These are phyloP conservation scores for Lagenidium giganteum DNA, from an alignment of 352 stramenopile genomes.

Conservation along the genomic window DNA sequence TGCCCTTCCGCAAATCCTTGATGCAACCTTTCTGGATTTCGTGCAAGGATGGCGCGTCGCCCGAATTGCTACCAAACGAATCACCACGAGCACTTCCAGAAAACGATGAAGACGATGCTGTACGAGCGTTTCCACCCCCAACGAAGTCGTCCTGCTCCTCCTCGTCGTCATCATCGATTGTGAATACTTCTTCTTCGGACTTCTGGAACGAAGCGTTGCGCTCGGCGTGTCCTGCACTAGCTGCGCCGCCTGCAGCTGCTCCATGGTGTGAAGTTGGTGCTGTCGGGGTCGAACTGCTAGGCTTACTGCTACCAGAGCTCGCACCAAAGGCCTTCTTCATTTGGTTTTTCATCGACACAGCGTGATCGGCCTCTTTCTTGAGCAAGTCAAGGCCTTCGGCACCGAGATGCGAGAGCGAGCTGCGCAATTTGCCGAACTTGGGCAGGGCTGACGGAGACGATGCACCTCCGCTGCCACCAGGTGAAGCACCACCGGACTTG, in stretches of 20 bases:
- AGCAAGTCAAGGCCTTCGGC: constrained; percentile 72
- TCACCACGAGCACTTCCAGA: constrained; percentile 15
- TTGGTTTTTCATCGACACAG: constrained; percentile 36
- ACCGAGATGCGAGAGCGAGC: constrained; percentile 55
- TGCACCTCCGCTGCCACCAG: constrained; percentile 2
- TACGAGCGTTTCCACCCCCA: constrained; percentile 25
- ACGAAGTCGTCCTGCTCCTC: constrained; percentile 58
- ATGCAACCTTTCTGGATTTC: constrained; percentile 49
- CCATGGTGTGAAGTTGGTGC: constrained; percentile 11
- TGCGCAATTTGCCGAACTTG: constrained; percentile 51
- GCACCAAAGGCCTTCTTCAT: constrained; percentile 23
- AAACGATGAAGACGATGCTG: constrained; percentile 35
- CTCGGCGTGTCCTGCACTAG: constrained; percentile 2
- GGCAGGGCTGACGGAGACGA: constrained; percentile 15
- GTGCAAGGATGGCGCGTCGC: constrained; percentile 26
- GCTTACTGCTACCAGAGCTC: too few relatives aligned
- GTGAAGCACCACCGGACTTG: background rate
- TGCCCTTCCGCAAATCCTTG: constrained; percentile 50
- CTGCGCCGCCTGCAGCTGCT: too few relatives aligned
- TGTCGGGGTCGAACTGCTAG: too few relatives aligned
- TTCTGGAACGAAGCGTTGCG: constrained; percentile 38
- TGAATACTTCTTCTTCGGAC: constrained; percentile 77
- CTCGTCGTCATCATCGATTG: constrained; percentile 78
- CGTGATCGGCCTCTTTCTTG: constrained; percentile 71
- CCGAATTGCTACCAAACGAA: constrained; percentile 28